Percentiles rank a stretch among this genome's conserved stretches.
Conservation (phyloP, 2,329 filamentous ascomycete species). For the Alternaria sp. region DNA sequence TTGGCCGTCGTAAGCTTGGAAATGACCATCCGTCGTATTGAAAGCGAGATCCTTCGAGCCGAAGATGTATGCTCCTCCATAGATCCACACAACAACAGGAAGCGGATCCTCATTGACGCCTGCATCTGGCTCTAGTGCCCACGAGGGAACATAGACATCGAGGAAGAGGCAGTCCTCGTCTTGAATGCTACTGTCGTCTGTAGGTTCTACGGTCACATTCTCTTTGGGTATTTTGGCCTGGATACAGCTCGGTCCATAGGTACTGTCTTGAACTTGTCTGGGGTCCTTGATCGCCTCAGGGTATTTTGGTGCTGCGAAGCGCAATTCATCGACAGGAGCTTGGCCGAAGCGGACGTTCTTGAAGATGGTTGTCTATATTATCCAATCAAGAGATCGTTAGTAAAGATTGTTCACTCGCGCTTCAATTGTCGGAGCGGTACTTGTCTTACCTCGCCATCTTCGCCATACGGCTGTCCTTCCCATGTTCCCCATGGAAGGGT, state of each 20-base stretch:
- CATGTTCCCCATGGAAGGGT: not conserved
- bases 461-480: not conserved
- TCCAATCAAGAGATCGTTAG: not conserved
- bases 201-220: not conserved
- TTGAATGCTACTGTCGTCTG: not conserved
- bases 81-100: not conserved
- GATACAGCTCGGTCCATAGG: not conserved
- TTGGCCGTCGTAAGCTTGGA: not conserved
- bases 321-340: not conserved
- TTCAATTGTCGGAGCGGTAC: not conserved
- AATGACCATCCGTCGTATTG: rapidly evolving
- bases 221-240: not conserved
- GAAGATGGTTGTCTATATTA: not conserved
- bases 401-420: not conserved
- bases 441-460: not conserved
- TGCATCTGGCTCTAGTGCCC: not conserved
- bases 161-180: not conserved
- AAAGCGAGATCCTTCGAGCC: not conserved
- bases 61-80: not conserved
- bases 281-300: not conserved
- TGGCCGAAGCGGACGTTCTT: not conserved
- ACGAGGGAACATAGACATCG: not conserved
- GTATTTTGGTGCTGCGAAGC: not conserved
- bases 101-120: not conserved
- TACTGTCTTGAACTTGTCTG: not conserved